Base-by-base conservation (phyloP, 129 eudicot species). In the Cynara cardunculus region DNA sequence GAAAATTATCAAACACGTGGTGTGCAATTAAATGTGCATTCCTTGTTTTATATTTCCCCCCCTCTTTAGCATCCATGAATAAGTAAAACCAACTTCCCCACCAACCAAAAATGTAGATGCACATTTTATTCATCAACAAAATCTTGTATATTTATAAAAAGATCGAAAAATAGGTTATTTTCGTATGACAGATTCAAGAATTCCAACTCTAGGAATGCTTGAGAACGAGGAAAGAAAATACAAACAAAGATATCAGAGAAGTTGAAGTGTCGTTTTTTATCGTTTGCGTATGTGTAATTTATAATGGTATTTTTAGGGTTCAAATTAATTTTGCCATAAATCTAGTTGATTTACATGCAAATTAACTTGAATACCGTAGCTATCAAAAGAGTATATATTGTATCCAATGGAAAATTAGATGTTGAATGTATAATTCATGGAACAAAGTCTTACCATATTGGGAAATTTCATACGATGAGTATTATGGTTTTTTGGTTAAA, bases 1-100 rank as follows among this genome's bases (percentile, higher is more conserved):
- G 69, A 9, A 83, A 76, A 70, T 77, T 72, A 71, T 83, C 73
- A 61, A 75, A 39, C 86, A 83, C 82, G 78, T 83, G 86, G 21
- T 71, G 39, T 83, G 78, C 82, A 71, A 77, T 77, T 64, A 70
- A 76, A 76, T 61, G 4, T 10, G 2, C 13, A 19, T 39, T 81
- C 16, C 2, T 35, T 68, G 25, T 73, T 80, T 37, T 6, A n/a
- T 64, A 56, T 59, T 39, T 34, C 1, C 9, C 64, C n/a, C 71
- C 13, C 16, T 76, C 12, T 26, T 21, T 10, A 32, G 37, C 67
- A 27, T 78, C 41, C 25, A 34, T 61, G 2, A 34, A 25, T 8
- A 31, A 34, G 37, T 5, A 72, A 34, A 49, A 19, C 46, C 68
- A 69, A 30, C 56, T 32, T n/a, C 49, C 31, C 39, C 41, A 46